A percentile compares a stretch with the other conserved stretches of the same genome.
Conservation (phyloP, 306 rosid genomes). For the Crataegus laevigata region DNA sequence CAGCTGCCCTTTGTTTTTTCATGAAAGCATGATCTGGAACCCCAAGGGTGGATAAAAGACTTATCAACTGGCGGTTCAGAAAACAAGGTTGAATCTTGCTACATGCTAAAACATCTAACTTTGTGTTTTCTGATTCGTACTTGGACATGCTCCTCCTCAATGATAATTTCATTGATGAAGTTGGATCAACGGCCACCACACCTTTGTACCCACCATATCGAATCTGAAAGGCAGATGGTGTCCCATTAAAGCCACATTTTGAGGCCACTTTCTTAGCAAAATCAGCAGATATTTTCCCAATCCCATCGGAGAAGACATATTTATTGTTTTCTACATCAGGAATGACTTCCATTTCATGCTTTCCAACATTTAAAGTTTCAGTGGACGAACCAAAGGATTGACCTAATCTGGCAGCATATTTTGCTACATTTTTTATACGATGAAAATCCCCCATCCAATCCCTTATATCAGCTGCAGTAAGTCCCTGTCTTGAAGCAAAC, state of each 20-base stretch:
- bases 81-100: slow-evolving; percentile 69
- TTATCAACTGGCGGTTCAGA: slow-evolving; percentile 69
- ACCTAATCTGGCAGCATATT: slow-evolving; percentile 87
- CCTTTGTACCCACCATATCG: slow-evolving; percentile 89
- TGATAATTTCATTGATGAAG: slow-evolving; percentile 52
- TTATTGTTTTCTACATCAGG: slow-evolving; percentile 33
- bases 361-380: slow-evolving; percentile 48
- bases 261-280: slow-evolving; percentile 61
- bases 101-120: slow-evolving; percentile 64
- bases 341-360: slow-evolving; percentile 46
- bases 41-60: slow-evolving; percentile 75
- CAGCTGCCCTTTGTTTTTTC: slow-evolving; percentile 54
- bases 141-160: slow-evolving; percentile 73
- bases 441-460: slow-evolving; percentile 64
- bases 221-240: slow-evolving; percentile 84
- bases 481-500: slow-evolving; percentile 55
- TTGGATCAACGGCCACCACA: slow-evolving; percentile 81
- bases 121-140: slow-evolving; percentile 46
- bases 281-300: slow-evolving; percentile 70
- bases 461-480: slow-evolving; percentile 47
- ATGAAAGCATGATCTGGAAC: slow-evolving; percentile 47
- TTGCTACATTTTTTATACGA: slow-evolving; percentile 70
- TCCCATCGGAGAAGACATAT: slow-evolving; percentile 78
- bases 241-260: slow-evolving; percentile 46
- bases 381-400: slow-evolving; percentile 92